Evolutionary conservation across 352 stramenopile species (phyloP).

Genomic region (Phytophthora crassamura): DNA sequence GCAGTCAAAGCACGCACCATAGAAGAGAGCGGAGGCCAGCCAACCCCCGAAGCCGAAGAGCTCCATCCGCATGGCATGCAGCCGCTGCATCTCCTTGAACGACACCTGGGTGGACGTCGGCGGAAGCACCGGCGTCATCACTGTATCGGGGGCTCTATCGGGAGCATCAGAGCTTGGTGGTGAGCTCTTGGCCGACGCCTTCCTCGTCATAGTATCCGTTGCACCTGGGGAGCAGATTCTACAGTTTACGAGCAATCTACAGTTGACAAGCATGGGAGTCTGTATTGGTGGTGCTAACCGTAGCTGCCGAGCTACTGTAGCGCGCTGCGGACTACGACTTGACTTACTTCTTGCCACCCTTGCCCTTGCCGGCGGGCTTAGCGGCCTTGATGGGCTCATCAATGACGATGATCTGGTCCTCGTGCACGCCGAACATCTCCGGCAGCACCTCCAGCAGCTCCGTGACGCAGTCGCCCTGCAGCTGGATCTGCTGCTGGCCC

Average conservation of each 20-base stretch:
- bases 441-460: conserved; percentile 79
- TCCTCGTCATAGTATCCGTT: conserved; percentile 19
- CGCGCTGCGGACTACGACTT: not conserved
- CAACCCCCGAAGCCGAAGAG: conserved; percentile 89
- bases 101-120: conserved; percentile 45
- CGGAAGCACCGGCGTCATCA: not conserved
- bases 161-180: not conserved
- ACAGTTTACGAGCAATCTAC: conserved; percentile 8
- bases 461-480: conserved; percentile 80
- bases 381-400: conserved; percentile 71
- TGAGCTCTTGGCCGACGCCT: conserved; percentile 2
- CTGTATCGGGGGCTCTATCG: not conserved
- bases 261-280: conserved; percentile 12
- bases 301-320: not conserved
- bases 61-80: conserved; percentile 86
- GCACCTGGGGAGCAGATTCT: not conserved
- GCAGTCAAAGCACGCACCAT: conserved; percentile 46
- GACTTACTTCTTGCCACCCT: conserved; percentile 40
- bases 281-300: not conserved
- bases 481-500: conserved; percentile 83
- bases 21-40: conserved; percentile 80
- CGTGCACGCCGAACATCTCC: conserved; percentile 79
- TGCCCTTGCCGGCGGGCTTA: conserved; percentile 30
- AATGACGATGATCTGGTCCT: conserved; percentile 75
- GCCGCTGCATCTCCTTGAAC: conserved; percentile 83